Percentiles rank a stretch among this genome's conserved stretches.
Evolutionary conservation across 148 eudicot species (phyloP).

Genomic region (Limonium bicolor): DNA sequence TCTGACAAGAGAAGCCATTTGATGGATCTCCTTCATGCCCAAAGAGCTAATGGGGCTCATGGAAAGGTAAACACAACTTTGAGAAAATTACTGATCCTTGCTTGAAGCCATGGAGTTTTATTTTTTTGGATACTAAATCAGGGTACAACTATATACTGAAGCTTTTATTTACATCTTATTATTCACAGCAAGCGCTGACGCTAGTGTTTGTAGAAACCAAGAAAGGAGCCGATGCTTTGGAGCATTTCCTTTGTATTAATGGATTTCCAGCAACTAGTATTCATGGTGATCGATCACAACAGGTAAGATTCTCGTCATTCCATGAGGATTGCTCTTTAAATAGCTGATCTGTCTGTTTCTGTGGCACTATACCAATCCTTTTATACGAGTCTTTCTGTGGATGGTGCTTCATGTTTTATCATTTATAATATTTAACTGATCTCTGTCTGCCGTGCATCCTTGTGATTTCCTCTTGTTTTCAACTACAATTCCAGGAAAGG

Average conservation of each 20-base stretch:
- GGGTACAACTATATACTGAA: no score
- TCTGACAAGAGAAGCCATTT: conserved; percentile 78
- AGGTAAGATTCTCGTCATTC: conserved; percentile 23
- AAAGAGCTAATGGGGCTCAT: conserved; percentile 38
- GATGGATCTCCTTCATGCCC: conserved; percentile 79
- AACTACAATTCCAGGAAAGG: conserved; percentile 89
- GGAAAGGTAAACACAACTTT: conserved; percentile 44
- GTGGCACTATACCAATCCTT: background rate
- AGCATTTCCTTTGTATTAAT: conserved; percentile 47
- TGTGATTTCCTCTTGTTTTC: no score
- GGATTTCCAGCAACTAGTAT: conserved; percentile 88
- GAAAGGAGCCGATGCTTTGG: conserved; percentile 74
- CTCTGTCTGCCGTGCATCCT: background rate
- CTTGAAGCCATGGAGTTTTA: no score
- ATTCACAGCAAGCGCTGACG: conserved; percentile 57
- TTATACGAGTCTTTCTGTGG: background rate
- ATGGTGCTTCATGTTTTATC: no score
- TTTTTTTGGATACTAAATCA: no score
- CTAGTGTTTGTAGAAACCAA: conserved; percentile 80
- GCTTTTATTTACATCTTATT: no score
- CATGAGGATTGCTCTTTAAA: background rate
- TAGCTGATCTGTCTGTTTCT: no score
- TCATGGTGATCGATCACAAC: conserved; percentile 80
- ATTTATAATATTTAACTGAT: no score
- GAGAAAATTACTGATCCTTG: no score